Base-by-base conservation (phyloP, 306 rosid species). In the Dalbergia cultrata region DNA sequence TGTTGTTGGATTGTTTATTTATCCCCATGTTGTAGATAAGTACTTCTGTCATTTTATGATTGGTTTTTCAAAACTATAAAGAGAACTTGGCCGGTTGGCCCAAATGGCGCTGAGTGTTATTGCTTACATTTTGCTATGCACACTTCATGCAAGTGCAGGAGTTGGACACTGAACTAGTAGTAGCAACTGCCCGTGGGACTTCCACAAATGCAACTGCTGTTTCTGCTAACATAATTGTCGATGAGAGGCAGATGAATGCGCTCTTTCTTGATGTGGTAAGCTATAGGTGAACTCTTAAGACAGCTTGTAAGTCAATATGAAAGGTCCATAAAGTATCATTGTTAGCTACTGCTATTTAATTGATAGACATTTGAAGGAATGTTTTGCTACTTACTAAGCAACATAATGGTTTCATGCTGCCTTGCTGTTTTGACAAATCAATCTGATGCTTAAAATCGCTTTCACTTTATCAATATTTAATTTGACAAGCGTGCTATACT, bases 221-320 rank as follows among this genome's bases (percentile, higher is more conserved):
- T 26, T 86, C 98, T 72, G 98, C 99, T 31, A 93, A 93, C 86
- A 74, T 95, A 53, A 82, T 93, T 43, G 87, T 89, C 70, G 99
- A 95, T 63, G 97, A 95, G 86, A 91, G 99, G 87, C 99, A 95
- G 88, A 95, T 95, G 98, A 95, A 95, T 86, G 97, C 97, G 26
- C 94, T 93, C 78, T 95, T 95, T 87, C 97, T 93, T 47, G 96
- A 95, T 64, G 94, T 95, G 98, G 99, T 95, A 81, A 82, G 92
- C 74, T 56, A 41, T 80, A 26, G 13, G 50, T 82, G 67, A 70
- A 41, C 63, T 61, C 31, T 37, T 47, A 43, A 41, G 31, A 57
- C 17, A 37, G 17, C 54, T 72, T 67, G 26, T 21, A 18, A 68
- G 74, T 57, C 35, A 33, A 69, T 49, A 10, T 41, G 34, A 63